Evolutionary conservation across 257 asterid species (phyloP).

Genomic region (Solanum chiquidenum): DNA sequence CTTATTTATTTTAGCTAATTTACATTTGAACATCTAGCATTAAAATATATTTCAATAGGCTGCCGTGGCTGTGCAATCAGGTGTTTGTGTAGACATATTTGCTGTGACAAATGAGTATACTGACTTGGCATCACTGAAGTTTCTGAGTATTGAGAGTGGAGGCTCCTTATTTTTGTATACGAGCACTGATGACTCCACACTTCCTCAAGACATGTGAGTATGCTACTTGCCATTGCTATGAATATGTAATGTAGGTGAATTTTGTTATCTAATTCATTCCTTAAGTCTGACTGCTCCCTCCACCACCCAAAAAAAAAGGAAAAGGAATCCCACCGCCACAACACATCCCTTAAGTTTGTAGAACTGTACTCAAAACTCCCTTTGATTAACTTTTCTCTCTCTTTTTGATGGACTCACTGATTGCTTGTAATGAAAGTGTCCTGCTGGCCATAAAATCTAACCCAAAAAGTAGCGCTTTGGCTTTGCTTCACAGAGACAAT

Average conservation of each 20-base stretch:
- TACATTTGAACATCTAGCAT: constrained; percentile 13
- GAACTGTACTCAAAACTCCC: background rate
- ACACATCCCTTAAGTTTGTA: background rate
- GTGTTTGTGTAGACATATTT: constrained; percentile 91
- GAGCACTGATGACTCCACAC: constrained; percentile 92
- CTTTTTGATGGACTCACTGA: background rate
- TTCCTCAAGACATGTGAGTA: constrained; percentile 99
- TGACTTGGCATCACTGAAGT: constrained; percentile 93
- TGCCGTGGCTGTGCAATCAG: constrained; percentile 98
- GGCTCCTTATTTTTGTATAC: constrained; percentile 93
- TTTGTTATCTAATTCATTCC: background rate
- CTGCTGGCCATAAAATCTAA: background rate
- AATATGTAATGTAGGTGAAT: background rate
- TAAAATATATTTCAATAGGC: constrained; percentile 58
- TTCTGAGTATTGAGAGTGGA: constrained; percentile 96
- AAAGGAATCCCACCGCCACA: background rate
- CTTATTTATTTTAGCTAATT: constrained; percentile 3
- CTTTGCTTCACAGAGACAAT: background rate
- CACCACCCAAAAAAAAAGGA: background rate
- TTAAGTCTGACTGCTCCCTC: background rate
- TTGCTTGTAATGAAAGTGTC: background rate
- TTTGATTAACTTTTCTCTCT: background rate
- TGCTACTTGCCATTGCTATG: background rate
- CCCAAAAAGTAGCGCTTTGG: background rate
- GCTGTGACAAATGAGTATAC: constrained; percentile 99